phyloP scores from a whole-genome alignment of 2,329 filamentous ascomycete genomes.

The Calycina herbarum region DNA sequence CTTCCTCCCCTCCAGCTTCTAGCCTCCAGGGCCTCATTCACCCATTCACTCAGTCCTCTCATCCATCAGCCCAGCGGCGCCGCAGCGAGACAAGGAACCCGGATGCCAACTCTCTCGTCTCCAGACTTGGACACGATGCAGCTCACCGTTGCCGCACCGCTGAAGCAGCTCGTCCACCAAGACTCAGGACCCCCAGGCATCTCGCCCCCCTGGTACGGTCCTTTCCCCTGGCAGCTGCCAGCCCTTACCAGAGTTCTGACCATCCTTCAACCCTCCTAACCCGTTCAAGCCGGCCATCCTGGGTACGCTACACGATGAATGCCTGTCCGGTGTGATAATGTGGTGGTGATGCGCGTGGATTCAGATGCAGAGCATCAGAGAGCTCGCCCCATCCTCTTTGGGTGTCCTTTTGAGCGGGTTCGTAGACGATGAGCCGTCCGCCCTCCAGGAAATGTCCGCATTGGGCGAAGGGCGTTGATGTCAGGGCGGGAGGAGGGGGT shows the following conservation, averaged over 20 bases:
- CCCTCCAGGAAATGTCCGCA: not conserved
- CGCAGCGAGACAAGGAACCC: constrained; percentile 4
- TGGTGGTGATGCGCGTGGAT: constrained; percentile 3
- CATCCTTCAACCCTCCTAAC: not conserved
- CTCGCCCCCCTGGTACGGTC: constrained; percentile 10
- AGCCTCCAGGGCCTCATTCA: not conserved
- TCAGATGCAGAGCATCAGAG: not conserved
- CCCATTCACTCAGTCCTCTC: not conserved
- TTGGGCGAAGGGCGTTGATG: not conserved
- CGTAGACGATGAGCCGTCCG: not conserved
- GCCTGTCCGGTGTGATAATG: constrained; percentile 3
- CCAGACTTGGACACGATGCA: constrained; percentile 20
- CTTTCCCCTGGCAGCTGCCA: constrained; percentile 5
- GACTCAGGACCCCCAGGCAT: not conserved
- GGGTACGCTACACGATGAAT: not conserved
- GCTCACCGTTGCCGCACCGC: constrained; percentile 12
- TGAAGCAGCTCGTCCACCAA: constrained; percentile 16
- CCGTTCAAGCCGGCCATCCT: not conserved
- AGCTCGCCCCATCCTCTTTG: not conserved
- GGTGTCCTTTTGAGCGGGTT: not conserved
- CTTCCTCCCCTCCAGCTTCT: not conserved
- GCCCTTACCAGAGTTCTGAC: constrained; percentile 5
- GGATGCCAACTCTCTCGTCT: constrained; percentile 20
- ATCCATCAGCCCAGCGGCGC: not conserved
- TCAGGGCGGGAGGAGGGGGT: not conserved